A percentile compares a stretch with the other conserved stretches of the same genome.
Conservation (phyloP, 352 stramenopile species). For the Globisporangium cystogenes region DNA sequence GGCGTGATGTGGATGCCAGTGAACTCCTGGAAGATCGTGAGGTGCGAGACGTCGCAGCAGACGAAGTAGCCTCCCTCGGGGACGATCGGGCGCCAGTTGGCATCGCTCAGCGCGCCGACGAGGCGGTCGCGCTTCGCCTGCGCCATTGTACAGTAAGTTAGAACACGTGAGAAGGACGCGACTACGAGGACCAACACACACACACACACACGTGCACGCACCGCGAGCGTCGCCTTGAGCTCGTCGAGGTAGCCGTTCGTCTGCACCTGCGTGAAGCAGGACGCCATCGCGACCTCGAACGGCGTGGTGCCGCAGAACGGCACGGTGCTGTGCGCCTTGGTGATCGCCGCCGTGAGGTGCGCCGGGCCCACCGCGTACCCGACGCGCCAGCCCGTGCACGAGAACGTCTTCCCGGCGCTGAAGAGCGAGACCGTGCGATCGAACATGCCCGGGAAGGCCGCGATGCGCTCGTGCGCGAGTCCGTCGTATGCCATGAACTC, state of each 20-base stretch:
- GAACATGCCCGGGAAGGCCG: conserved; percentile 75
- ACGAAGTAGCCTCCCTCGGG: conserved; percentile 96
- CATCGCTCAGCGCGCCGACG: conserved; percentile 65
- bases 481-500: conserved; percentile 96
- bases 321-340: conserved; percentile 75
- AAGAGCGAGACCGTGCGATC: conserved; percentile 91
- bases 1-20: conserved; percentile 39
- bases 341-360: conserved; percentile 55
- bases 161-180: too few species aligned
- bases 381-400: conserved; percentile 91
- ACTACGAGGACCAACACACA: neutral
- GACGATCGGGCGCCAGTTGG: conserved; percentile 88
- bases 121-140: conserved; percentile 86
- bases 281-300: conserved; percentile 91
- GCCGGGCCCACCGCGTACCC: conserved; percentile 73
- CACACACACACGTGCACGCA: conserved; percentile 8
- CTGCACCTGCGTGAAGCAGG: conserved; percentile 82
- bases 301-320: conserved; percentile 95
- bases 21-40: conserved; percentile 75
- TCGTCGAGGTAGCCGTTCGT: conserved; percentile 86
- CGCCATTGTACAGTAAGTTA: conserved; percentile 1
- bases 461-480: conserved; percentile 59
- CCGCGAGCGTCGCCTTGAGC: conserved; percentile 50
- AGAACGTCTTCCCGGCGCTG: conserved; percentile 92
- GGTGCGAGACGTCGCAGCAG: conserved; percentile 70